Base-by-base conservation (phyloP, 2,329 filamentous ascomycete genomes). In the Colletotrichum coccodes region DNA sequence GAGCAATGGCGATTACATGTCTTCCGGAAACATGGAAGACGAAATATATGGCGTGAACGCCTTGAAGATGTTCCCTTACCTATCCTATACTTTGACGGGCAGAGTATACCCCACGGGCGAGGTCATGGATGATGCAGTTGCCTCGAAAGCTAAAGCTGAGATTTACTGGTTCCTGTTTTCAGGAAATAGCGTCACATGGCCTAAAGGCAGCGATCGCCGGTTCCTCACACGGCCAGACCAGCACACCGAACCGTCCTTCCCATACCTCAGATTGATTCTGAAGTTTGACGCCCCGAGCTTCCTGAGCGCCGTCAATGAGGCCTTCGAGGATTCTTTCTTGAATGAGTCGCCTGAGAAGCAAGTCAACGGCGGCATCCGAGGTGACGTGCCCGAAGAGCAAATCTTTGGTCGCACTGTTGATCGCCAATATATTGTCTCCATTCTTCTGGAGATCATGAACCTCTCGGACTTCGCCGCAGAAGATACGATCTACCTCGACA, bases 151-250 rank as follows among this genome's bases (percentile, higher is more conserved):
- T 7, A 98, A 98, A 78, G 90, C 92, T 16, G 92, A 96, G 75
- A 84, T 99, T 58, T 99, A 98, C 80, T 93, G 94, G 83, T 97
- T 97, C 76, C 84, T 99, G 53, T 98, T 99, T 77, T 95, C 94
- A 0, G 94, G 95, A 1, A 92, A 92, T 74, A 91, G 87, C 53
- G 87, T 93, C 23, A 84, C 86, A 6, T 96, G 94, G 93, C 94
- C 93, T 1, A 90, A 87, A 68, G 89, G 87, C 4, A 90, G 86
- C 64, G 82, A 82, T 34, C 86, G 87, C 62, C 78, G 85, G 44
- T 90, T 95, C 60, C 79, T 88, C 28, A 93, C 91, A 2, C 86
- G 86, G 16, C 85, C 89, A 1, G 78, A 80, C 16, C 80, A 85
- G 58, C 82, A 83, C 1, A 80, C 87, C 5, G 91, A 95, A 73